Conservation (phyloP, 2,329 filamentous ascomycete genomes). For the Ophiocordyceps camponoti-leonardi region DNA sequence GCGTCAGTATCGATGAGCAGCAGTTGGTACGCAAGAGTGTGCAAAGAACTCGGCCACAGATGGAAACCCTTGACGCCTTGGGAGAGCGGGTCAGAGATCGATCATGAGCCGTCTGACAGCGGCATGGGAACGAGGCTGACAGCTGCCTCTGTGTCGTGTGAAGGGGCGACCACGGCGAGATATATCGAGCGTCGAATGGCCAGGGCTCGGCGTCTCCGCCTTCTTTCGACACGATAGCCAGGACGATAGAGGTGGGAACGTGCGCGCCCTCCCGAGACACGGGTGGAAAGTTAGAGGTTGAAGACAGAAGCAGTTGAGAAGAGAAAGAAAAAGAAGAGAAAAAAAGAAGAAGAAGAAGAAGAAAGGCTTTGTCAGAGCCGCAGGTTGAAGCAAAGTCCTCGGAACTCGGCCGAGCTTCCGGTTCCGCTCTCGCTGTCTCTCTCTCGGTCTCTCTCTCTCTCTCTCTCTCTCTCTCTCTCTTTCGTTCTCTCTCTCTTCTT, state of each 20-base stretch:
- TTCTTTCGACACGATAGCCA: neutral
- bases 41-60: no score
- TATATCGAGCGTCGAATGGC: neutral
- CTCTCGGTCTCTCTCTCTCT: no score
- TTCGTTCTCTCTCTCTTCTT: no score
- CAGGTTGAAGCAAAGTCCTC: neutral
- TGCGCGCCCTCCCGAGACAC: neutral
- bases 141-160: neutral
- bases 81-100: neutral
- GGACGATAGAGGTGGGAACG: neutral
- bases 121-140: neutral
- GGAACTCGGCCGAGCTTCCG: neutral
- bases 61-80: no score
- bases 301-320: neutral
- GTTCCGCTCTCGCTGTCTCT: neutral
- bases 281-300: neutral
- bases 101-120: neutral
- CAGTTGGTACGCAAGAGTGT: no score
- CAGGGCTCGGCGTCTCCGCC: neutral
- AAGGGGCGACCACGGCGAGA: neutral
- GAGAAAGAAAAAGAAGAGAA: neutral
- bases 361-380: neutral
- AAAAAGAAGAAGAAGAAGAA: no score
- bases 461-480: no score
- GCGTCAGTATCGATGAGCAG: no score